These are phyloP conservation scores for Lentithecium fluviatile DNA, from an alignment of 495 filamentous ascomycete genomes.

Conservation along the genomic window DNA sequence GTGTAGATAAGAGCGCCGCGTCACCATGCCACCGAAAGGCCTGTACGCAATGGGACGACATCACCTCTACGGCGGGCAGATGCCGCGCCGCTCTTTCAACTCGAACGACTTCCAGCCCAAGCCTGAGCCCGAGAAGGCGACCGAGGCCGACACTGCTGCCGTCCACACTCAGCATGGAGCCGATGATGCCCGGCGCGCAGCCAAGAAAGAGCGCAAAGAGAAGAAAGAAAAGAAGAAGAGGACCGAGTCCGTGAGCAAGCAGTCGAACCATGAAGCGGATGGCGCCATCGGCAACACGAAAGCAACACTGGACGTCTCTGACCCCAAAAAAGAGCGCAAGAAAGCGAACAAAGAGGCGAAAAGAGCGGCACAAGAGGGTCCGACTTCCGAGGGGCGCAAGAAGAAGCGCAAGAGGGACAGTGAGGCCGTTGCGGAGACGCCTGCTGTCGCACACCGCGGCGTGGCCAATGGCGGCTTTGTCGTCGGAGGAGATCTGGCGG, in stretches of 20 bases:
- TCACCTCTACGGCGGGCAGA: slow-evolving; percentile 8
- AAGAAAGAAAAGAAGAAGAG: slow-evolving; percentile 8
- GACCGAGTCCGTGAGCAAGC: not conserved
- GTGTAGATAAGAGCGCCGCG: too few relatives aligned
- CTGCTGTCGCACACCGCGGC: not conserved
- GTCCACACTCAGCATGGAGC: not conserved
- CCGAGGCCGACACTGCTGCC: not conserved
- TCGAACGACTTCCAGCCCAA: slow-evolving; percentile 8
- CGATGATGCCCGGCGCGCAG: not conserved
- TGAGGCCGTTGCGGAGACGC: not conserved
- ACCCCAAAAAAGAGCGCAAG: not conserved
- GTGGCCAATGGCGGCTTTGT: slow-evolving; percentile 1
- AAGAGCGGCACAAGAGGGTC: not conserved
- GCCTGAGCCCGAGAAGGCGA: not conserved
- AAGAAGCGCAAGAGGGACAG: slow-evolving; percentile 21
- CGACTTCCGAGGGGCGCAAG: not conserved
- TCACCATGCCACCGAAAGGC: slow-evolving; percentile 18
- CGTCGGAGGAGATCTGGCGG: slow-evolving; percentile 5
- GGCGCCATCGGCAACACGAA: not conserved
- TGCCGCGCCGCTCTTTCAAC: not conserved
- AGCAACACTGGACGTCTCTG: not conserved
- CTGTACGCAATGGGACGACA: slow-evolving; percentile 14
- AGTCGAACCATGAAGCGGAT: not conserved
- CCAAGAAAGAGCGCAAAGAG: not conserved
- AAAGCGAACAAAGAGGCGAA: not conserved